These are phyloP conservation scores for Mrakia blollopis DNA, from an alignment of 768 basidiomycete species.

Conservation along the genomic window DNA sequence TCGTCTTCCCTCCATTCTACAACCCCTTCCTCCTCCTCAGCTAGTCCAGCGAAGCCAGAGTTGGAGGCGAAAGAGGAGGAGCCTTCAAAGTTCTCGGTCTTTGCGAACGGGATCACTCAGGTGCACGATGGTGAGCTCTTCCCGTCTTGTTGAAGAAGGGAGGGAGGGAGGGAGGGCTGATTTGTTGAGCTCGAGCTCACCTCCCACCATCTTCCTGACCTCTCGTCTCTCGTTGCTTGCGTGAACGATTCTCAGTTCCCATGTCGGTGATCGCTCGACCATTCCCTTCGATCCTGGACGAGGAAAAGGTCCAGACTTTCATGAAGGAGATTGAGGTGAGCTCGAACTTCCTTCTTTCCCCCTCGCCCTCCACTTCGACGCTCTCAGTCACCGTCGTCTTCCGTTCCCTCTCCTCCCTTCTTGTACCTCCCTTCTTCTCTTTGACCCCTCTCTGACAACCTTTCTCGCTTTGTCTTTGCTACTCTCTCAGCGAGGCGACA, in stretches of 20 bases:
- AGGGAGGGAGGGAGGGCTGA: background rate
- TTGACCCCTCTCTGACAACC: background rate
- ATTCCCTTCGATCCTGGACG: constrained; percentile 42
- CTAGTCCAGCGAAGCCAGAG: background rate
- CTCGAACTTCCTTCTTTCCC: background rate
- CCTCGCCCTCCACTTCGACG: background rate
- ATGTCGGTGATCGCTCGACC: constrained; percentile 44
- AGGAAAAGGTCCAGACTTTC: constrained; percentile 43
- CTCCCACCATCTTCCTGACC: background rate
- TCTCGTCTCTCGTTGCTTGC: background rate
- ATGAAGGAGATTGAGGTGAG: constrained; percentile 43
- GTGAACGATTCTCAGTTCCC: constrained; percentile 37
- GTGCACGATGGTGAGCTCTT: constrained; percentile 21
- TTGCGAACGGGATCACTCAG: constrained; percentile 25
- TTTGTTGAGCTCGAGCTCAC: background rate
- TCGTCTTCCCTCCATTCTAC: background rate
- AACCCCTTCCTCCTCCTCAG: background rate
- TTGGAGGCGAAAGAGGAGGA: background rate
- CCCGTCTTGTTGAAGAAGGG: no score
- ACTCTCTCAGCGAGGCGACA: constrained; percentile 40
- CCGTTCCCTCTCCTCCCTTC: background rate
- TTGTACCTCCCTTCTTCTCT: background rate
- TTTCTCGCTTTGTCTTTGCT: background rate
- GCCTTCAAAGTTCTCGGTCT: constrained; percentile 21
- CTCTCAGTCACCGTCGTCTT: no score